Conservation (phyloP, 768 basidiomycete species). For the Albatrellus ellisii region DNA sequence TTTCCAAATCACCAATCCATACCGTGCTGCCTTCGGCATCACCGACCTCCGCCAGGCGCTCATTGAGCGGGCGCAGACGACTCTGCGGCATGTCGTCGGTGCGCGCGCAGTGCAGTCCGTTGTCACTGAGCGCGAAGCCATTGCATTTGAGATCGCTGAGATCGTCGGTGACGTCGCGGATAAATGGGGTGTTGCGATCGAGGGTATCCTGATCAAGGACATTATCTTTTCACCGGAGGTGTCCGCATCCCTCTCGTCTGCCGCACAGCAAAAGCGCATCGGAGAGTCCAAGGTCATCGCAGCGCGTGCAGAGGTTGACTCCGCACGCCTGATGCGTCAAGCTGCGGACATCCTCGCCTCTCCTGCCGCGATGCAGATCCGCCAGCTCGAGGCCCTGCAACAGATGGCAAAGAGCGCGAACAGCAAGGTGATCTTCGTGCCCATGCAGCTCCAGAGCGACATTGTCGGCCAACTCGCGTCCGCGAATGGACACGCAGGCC, state of each 20-base stretch:
- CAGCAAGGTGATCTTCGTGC: conserved; percentile 90
- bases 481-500: conserved; percentile 13
- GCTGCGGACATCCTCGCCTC: conserved; percentile 91
- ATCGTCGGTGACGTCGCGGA: conserved; percentile 87
- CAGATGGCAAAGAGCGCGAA: conserved; percentile 84
- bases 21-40: conserved; percentile 92
- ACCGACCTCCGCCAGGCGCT: conserved; percentile 78
- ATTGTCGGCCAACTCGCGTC: conserved; percentile 34
- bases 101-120: conserved; percentile 91
- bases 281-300: conserved; percentile 96
- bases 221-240: conserved; percentile 90
- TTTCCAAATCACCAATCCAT: conserved; percentile 82
- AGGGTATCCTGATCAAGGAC: conserved; percentile 91
- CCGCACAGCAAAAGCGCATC: conserved; percentile 94
- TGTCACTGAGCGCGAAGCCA: conserved; percentile 93
- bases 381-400: conserved; percentile 93
- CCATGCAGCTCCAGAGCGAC: conserved; percentile 81
- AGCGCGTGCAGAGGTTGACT: conserved; percentile 90
- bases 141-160: conserved; percentile 93
- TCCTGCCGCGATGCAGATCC: conserved; percentile 96
- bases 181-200: conserved; percentile 96
- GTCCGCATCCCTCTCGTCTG: conserved; percentile 81
- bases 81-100: conserved; percentile 93
- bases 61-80: conserved; percentile 82
- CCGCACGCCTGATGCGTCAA: conserved; percentile 91